Conservation (phyloP, 306 rosid species). For the Macrotyloma uniflorum region DNA sequence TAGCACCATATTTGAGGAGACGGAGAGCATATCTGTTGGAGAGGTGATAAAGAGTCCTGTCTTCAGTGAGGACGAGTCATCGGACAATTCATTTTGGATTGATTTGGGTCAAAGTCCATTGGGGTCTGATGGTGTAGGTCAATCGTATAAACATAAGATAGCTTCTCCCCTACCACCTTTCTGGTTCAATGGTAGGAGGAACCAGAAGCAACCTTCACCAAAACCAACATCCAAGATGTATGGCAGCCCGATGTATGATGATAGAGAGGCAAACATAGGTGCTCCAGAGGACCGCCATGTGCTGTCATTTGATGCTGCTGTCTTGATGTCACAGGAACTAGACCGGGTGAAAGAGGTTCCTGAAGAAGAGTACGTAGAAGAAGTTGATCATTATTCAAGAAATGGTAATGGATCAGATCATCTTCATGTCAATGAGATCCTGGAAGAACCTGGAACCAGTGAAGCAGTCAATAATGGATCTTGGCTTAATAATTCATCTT, state of each 20-base stretch:
- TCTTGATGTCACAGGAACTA: slow-evolving; percentile 77
- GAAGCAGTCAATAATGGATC: slow-evolving; percentile 44
- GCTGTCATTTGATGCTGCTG: slow-evolving; percentile 91
- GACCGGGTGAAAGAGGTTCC: slow-evolving; percentile 77
- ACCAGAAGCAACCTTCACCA: slow-evolving; percentile 64
- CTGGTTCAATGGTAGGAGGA: slow-evolving; percentile 72
- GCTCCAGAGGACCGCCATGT: slow-evolving; percentile 60
- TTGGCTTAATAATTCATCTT: slow-evolving; percentile 46
- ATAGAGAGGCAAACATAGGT: slow-evolving; percentile 54
- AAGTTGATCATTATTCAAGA: slow-evolving; percentile 43
- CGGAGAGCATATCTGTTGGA: slow-evolving; percentile 87
- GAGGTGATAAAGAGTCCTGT: slow-evolving; percentile 98
- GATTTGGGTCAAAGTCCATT: slow-evolving; percentile 97
- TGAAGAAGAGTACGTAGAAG: slow-evolving; percentile 60
- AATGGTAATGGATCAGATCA: slow-evolving; percentile 46
- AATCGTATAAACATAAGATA: slow-evolving; percentile 58
- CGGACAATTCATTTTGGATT: slow-evolving; percentile 89
- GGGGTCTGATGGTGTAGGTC: slow-evolving; percentile 73
- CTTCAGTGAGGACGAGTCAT: slow-evolving; percentile 95
- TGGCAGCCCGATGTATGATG: slow-evolving; percentile 85
- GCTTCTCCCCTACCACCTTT: slow-evolving; percentile 84
- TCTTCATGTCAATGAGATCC: slow-evolving; percentile 52
- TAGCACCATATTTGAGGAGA: slow-evolving; percentile 95
- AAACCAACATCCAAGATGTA: slow-evolving; percentile 68
- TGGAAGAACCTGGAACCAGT: slow-evolving; percentile 61